phyloP scores from a whole-genome alignment of 2,329 filamentous ascomycete species.

The Phoma sp. region DNA sequence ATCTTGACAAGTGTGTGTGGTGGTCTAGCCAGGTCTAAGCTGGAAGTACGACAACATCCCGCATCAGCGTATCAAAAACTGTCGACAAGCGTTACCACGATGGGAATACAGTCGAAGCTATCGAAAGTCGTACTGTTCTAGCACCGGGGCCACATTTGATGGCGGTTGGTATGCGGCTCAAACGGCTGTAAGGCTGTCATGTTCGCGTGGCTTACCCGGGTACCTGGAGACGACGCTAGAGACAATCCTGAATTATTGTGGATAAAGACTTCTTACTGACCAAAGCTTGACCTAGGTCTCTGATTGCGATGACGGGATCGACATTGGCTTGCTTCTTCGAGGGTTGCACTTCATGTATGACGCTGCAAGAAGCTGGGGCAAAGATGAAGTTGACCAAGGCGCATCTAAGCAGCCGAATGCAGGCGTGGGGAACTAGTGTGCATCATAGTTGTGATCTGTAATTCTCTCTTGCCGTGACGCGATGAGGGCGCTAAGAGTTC shows the following conservation, averaged over 20 bases:
- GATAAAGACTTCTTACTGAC: background rate
- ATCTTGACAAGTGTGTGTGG: background rate
- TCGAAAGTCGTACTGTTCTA: background rate
- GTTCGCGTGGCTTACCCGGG: background rate
- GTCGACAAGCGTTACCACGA: background rate
- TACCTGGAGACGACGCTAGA: background rate
- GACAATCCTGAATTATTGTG: background rate
- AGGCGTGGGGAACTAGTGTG: background rate
- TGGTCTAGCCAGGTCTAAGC: background rate
- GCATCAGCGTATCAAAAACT: background rate
- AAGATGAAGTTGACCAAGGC: background rate
- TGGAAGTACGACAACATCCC: background rate
- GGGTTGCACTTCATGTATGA: background rate
- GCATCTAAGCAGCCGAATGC: background rate
- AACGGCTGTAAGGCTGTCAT: constrained; percentile 4
- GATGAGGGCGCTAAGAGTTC: background rate
- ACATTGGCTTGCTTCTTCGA: background rate
- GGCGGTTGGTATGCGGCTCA: background rate
- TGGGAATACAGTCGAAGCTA: background rate
- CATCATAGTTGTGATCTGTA: background rate
- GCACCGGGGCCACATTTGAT: background rate
- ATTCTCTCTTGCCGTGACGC: background rate
- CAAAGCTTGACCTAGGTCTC: background rate
- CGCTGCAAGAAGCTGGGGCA: background rate
- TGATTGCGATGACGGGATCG: background rate